A percentile compares a stretch with the other conserved stretches of the same genome.
Evolutionary conservation across 2,329 filamentous ascomycete species (phyloP).

Genomic region (Fusarium udum): DNA sequence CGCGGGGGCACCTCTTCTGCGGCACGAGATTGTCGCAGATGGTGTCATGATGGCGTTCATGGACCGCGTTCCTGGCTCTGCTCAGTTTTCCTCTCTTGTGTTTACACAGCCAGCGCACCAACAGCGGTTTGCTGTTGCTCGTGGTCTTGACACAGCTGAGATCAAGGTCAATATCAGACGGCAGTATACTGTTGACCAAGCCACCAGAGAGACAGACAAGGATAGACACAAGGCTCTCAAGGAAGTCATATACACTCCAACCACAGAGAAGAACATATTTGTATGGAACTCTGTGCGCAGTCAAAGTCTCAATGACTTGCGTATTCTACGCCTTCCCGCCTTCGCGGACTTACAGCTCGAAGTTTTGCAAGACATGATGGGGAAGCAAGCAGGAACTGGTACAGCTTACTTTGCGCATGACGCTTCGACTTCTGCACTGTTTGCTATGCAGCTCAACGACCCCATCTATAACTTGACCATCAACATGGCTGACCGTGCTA

Average conservation of each 20-base stretch:
- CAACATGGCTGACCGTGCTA: background rate
- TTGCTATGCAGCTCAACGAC: conserved; percentile 10
- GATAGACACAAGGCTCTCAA: background rate
- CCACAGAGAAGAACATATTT: background rate
- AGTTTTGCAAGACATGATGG: background rate
- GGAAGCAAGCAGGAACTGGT: background rate
- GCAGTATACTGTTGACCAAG: background rate
- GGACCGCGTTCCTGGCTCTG: background rate
- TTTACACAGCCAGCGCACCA: background rate
- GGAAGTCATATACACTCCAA: background rate
- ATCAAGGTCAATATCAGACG: background rate
- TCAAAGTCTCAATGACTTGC: background rate
- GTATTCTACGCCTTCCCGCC: background rate
- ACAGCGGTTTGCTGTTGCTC: background rate
- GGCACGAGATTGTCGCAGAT: background rate
- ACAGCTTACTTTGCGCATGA: background rate
- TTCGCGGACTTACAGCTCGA: background rate
- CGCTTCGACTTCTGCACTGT: background rate
- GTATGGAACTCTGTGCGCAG: background rate
- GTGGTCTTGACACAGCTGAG: background rate
- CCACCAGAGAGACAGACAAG: background rate
- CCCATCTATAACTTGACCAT: background rate
- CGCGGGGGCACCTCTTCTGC: background rate
- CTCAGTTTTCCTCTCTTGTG: background rate
- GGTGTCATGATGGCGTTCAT: background rate